phyloP scores from a whole-genome alignment of 352 stramenopile genomes.

The Globisporangium yorkense region DNA sequence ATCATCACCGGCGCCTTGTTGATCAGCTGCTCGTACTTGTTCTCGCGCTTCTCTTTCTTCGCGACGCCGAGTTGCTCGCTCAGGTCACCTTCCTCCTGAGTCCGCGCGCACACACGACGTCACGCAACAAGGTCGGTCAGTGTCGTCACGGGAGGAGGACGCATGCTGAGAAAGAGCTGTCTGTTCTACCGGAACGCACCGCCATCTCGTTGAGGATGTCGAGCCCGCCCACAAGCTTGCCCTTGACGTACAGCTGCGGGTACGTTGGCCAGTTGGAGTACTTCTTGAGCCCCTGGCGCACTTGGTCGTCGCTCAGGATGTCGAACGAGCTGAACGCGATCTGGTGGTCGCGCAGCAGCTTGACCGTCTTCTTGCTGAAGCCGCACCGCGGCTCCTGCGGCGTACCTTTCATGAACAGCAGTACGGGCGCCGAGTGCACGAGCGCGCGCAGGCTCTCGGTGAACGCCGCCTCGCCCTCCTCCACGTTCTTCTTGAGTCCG shows the following conservation, averaged over 20 bases:
- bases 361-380: constrained; percentile 92
- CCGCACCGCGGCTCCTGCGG: constrained; percentile 89
- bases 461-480: constrained; percentile 74
- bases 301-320: constrained; percentile 91
- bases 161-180: neutral
- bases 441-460: constrained; percentile 82
- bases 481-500: constrained; percentile 61
- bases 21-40: constrained; percentile 88
- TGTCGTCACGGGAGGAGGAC: neutral
- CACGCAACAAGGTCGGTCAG: neutral
- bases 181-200: constrained; percentile 13
- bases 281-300: constrained; percentile 95
- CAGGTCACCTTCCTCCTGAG: constrained; percentile 80
- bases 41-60: constrained; percentile 82
- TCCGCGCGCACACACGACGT: too few species aligned
- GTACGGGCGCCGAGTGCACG: constrained; percentile 85
- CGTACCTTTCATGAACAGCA: constrained; percentile 96
- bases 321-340: constrained; percentile 94
- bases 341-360: constrained; percentile 86
- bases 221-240: constrained; percentile 90
- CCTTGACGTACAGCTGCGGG: constrained; percentile 95
- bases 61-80: constrained; percentile 86
- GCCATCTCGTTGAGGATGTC: constrained; percentile 96
- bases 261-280: constrained; percentile 98
- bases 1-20: constrained; percentile 92